Percentiles rank a stretch among this genome's conserved stretches.
These are phyloP conservation scores for Puccinia brachypodii DNA, from an alignment of 1,284 basidiomycete species.

Conservation along the genomic window DNA sequence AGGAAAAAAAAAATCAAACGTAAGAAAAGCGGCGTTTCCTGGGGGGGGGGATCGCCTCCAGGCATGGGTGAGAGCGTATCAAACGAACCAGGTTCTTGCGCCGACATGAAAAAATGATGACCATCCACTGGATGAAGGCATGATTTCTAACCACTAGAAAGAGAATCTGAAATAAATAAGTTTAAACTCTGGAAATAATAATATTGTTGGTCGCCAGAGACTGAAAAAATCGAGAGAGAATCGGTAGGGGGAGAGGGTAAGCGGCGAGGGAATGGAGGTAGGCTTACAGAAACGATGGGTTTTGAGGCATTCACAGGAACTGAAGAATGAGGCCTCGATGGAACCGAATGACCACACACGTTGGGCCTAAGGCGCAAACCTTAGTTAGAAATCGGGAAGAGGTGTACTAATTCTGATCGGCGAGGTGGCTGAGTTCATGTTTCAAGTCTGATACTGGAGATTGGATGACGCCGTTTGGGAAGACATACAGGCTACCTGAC, in stretches of 20 bases:
- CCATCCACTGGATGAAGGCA: constrained; percentile 31
- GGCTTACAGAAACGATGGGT: neutral
- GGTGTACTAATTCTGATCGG: neutral
- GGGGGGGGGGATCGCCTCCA: neutral
- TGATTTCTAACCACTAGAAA: neutral
- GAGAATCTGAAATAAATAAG: neutral
- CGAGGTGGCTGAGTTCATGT: neutral
- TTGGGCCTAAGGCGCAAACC: neutral
- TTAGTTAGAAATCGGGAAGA: neutral
- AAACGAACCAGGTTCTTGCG: constrained; percentile 36
- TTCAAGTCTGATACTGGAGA: neutral
- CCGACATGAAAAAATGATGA: constrained; percentile 30
- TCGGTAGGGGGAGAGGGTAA: neutral
- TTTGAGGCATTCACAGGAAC: neutral
- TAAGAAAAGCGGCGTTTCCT: neutral
- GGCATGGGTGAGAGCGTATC: neutral
- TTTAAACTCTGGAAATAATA: neutral
- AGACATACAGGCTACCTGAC: constrained; percentile 16
- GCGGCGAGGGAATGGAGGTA: neutral
- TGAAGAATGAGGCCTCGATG: constrained; percentile 8
- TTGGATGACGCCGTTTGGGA: neutral
- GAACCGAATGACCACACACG: neutral
- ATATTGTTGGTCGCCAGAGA: neutral
- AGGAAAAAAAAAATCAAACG: neutral
- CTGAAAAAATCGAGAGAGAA: neutral